Conservation (phyloP, 495 filamentous ascomycete genomes). For the Penicillium egyptiacum region DNA sequence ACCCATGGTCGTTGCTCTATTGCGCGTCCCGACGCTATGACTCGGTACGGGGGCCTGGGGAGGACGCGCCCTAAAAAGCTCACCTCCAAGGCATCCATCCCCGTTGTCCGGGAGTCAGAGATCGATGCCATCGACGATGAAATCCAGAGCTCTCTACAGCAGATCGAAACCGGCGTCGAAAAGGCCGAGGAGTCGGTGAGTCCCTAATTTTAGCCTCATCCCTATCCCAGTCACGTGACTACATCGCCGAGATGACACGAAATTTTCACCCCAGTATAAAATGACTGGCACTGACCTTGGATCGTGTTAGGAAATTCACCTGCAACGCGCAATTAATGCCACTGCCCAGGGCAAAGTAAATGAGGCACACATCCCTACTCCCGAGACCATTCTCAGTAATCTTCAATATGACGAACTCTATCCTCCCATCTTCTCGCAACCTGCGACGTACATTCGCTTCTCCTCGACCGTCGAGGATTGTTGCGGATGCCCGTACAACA, state of each 20-base stretch:
- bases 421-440: slow-evolving; percentile 71
- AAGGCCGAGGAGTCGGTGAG: slow-evolving; percentile 95
- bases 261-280: slow-evolving; percentile 27
- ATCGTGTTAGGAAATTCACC: slow-evolving; percentile 84
- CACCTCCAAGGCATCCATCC: slow-evolving; percentile 79
- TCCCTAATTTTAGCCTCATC: slow-evolving; percentile 47
- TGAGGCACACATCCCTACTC: slow-evolving; percentile 81
- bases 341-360: slow-evolving; percentile 72
- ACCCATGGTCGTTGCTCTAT: slow-evolving; percentile 47
- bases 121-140: slow-evolving; percentile 77
- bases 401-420: slow-evolving; percentile 88
- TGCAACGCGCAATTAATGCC: slow-evolving; percentile 86
- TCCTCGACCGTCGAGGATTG: slow-evolving; percentile 97
- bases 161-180: slow-evolving; percentile 93
- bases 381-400: slow-evolving; percentile 70
- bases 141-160: slow-evolving; percentile 64
- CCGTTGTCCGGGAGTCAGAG: slow-evolving; percentile 83
- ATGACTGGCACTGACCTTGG: slow-evolving; percentile 16
- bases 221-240: slow-evolving; percentile 57
- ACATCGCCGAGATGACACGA: slow-evolving; percentile 34
- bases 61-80: slow-evolving; percentile 84
- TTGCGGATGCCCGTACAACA: slow-evolving; percentile 82
- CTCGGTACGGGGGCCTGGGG: slow-evolving; percentile 59
- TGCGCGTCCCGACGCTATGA: slow-evolving; percentile 62
- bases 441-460: slow-evolving; percentile 93